phyloP scores from a whole-genome alignment of 805 yeast species.

The Komagataella pseudopastoris region DNA sequence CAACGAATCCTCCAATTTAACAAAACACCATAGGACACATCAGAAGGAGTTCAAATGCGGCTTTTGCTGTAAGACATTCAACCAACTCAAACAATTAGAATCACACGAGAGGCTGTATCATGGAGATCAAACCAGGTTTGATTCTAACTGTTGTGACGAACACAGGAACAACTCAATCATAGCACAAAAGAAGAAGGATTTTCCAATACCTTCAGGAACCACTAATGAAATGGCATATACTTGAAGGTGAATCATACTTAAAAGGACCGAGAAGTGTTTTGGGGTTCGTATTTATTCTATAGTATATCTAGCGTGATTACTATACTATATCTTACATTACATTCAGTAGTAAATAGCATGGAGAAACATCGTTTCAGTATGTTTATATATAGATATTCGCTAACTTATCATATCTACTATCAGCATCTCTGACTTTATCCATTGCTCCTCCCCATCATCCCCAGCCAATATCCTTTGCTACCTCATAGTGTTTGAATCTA shows the following conservation, averaged over 20 bases:
- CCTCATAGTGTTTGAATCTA: background rate
- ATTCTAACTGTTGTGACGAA: constrained; percentile 1
- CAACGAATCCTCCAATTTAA: constrained; percentile 79
- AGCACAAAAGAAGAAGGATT: background rate
- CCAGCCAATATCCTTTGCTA: background rate
- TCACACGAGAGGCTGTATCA: constrained; percentile 1
- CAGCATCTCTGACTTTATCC: background rate
- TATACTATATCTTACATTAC: too few species aligned
- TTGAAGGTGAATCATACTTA: background rate
- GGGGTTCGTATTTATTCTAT: too few species aligned
- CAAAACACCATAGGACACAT: constrained; percentile 81
- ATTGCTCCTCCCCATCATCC: background rate
- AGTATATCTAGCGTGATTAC: too few species aligned
- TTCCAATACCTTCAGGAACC: background rate
- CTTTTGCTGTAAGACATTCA: constrained; percentile 2
- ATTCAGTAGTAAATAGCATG: too few species aligned
- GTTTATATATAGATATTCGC: background rate
- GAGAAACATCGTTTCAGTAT: background rate
- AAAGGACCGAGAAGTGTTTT: too few species aligned
- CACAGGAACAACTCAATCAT: background rate
- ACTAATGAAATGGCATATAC: background rate
- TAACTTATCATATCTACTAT: too few species aligned
- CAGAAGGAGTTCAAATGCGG: constrained; percentile 16
- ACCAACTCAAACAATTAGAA: background rate
- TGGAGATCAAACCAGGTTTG: background rate